Evolutionary conservation across 352 stramenopile species (phyloP).

Genomic region (Phytopythium aichiense): DNA sequence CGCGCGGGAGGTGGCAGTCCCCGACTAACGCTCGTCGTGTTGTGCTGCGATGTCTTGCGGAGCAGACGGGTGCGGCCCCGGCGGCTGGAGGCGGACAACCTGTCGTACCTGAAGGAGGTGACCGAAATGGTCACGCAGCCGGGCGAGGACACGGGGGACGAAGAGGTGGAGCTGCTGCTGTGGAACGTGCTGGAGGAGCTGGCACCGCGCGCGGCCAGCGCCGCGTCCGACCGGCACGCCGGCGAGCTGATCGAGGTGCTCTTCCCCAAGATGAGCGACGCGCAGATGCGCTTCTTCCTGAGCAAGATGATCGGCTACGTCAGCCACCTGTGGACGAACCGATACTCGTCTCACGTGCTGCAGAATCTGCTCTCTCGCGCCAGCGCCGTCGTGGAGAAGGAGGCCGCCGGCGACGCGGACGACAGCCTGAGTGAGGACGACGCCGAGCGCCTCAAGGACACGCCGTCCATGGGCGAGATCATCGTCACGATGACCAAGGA

Average conservation of each 20-base stretch:
- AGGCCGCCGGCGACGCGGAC: constrained; percentile 22
- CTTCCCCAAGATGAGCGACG: constrained; percentile 65
- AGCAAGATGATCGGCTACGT: constrained; percentile 80
- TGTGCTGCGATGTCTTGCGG: not conserved
- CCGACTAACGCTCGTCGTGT: not conserved
- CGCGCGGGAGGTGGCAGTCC: not conserved
- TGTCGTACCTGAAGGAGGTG: constrained; percentile 82
- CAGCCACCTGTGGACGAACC: constrained; percentile 83
- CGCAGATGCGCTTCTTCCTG: constrained; percentile 68
- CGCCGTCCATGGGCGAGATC: constrained; percentile 60
- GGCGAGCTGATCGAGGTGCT: constrained; percentile 68
- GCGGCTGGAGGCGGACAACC: constrained; percentile 67
- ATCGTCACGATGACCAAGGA: constrained; percentile 73
- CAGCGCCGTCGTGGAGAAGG: constrained; percentile 45
- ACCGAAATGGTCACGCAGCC: constrained; percentile 63
- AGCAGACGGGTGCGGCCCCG: constrained; percentile 63
- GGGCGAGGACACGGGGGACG: constrained; percentile 45
- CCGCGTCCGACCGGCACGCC: constrained; percentile 70
- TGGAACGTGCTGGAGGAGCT: constrained; percentile 84
- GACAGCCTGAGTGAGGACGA: constrained; percentile 32
- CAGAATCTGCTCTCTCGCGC: constrained; percentile 67
- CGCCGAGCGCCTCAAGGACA: constrained; percentile 56
- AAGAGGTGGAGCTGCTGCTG: constrained; percentile 58
- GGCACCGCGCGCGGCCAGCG: constrained; percentile 65
- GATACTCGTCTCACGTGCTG: constrained; percentile 84